Evolutionary conservation across 805 yeast species (phyloP).

Genomic region (Myxozyma monticola): DNA sequence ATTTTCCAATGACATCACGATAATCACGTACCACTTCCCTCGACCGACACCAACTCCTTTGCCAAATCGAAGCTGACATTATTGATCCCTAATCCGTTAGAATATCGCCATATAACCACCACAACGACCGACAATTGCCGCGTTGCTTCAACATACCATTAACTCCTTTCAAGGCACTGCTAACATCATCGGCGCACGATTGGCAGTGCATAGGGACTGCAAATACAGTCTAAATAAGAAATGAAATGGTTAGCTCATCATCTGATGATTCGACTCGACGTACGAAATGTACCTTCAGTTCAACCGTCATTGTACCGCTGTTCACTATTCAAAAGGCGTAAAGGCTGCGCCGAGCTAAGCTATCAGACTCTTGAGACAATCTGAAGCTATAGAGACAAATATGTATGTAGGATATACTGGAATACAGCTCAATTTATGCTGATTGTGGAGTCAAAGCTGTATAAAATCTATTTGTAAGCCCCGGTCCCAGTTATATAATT

Average conservation of each 20-base stretch:
- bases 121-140: no score
- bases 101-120: no score
- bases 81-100: conserved; percentile 51
- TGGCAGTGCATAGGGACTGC: conserved; percentile 85
- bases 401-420: no score
- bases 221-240: conserved; percentile 59
- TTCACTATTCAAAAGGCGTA: background rate
- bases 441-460: no score
- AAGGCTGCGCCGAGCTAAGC: no score
- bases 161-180: conserved; percentile 52
- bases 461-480: no score
- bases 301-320: background rate
- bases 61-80: conserved; percentile 57
- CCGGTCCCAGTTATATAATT: no score
- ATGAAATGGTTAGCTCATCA: background rate
- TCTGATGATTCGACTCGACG: background rate
- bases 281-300: conserved; percentile 1
- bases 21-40: conserved; percentile 47
- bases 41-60: conserved; percentile 63
- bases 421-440: no score
- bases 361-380: no score
- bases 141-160: conserved; percentile 34
- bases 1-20: background rate
- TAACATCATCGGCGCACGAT: conserved; percentile 64
- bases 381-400: no score